Percentiles rank a stretch among this genome's conserved stretches.
These are phyloP conservation scores for Mycena leptocephala DNA, from an alignment of 768 basidiomycete genomes.

Conservation along the genomic window DNA sequence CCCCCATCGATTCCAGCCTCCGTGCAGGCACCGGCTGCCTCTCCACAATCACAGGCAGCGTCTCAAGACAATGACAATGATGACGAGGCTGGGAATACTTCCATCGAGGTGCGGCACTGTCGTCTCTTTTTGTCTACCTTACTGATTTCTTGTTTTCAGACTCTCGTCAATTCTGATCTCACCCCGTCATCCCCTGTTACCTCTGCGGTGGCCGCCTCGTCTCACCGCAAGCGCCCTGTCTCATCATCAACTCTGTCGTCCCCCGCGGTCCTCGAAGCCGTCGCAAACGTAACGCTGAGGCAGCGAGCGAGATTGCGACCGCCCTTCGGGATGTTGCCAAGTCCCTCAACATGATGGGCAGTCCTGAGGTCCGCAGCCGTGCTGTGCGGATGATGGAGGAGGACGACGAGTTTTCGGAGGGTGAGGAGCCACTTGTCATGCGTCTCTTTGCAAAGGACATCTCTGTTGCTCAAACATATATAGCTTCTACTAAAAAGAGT, in stretches of 20 bases:
- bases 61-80: too few relatives aligned
- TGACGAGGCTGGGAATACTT: too few relatives aligned
- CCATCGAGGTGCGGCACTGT: too few relatives aligned
- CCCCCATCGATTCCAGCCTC: too few relatives aligned
- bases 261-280: neutral
- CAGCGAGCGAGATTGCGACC: too few relatives aligned
- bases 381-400: constrained; percentile 14
- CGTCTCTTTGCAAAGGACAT: constrained; percentile 10
- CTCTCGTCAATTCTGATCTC: too few relatives aligned
- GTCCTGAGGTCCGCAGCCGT: constrained; percentile 3
- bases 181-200: too few relatives aligned
- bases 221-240: constrained; percentile 4
- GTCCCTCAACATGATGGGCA: neutral
- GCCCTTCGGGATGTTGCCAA: neutral
- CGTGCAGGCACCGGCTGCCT: neutral
- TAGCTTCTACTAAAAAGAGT: neutral
- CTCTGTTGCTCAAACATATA: constrained; percentile 14
- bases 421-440: neutral
- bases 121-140: too few relatives aligned
- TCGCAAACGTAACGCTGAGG: neutral
- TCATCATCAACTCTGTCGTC: too few relatives aligned
- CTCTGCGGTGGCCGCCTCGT: neutral
- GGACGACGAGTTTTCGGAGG: constrained; percentile 22
- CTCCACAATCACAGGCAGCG: neutral
- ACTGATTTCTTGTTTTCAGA: too few relatives aligned